phyloP scores from a whole-genome alignment of 768 basidiomycete species.

The Neoboletus magnificus region DNA sequence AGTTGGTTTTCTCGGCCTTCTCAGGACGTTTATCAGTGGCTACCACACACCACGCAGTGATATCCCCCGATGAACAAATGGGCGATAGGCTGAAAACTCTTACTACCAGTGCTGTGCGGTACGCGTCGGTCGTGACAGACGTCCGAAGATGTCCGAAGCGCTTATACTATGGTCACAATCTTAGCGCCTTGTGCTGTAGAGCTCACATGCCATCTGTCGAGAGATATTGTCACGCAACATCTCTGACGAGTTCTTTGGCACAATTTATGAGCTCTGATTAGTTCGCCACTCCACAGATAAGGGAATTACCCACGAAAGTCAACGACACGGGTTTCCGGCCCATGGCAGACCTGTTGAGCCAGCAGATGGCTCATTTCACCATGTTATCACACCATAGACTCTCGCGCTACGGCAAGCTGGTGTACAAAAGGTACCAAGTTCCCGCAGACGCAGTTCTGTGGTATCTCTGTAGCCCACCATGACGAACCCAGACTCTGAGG shows the following conservation, averaged over 20 bases:
- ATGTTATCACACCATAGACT: constrained; percentile 6
- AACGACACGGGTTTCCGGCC: background rate
- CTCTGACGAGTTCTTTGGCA: background rate
- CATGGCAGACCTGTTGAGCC: background rate
- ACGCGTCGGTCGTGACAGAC: background rate
- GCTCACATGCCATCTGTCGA: background rate
- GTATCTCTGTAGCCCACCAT: constrained; percentile 1
- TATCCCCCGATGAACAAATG: background rate
- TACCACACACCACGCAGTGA: background rate
- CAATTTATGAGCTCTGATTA: background rate
- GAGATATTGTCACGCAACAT: background rate
- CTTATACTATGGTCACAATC: background rate
- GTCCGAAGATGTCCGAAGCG: background rate
- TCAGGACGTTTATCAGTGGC: background rate
- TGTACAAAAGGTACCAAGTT: background rate
- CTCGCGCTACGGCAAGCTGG: background rate
- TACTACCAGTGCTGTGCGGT: no score
- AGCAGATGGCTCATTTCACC: background rate
- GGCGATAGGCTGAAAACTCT: background rate
- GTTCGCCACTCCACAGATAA: background rate
- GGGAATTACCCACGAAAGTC: background rate
- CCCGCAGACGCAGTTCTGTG: background rate
- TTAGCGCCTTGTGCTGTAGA: background rate
- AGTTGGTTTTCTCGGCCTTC: background rate
- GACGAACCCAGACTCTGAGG: constrained; percentile 1